Conservation (phyloP, 257 asterid species). For the Solanum bulbocastanum region DNA sequence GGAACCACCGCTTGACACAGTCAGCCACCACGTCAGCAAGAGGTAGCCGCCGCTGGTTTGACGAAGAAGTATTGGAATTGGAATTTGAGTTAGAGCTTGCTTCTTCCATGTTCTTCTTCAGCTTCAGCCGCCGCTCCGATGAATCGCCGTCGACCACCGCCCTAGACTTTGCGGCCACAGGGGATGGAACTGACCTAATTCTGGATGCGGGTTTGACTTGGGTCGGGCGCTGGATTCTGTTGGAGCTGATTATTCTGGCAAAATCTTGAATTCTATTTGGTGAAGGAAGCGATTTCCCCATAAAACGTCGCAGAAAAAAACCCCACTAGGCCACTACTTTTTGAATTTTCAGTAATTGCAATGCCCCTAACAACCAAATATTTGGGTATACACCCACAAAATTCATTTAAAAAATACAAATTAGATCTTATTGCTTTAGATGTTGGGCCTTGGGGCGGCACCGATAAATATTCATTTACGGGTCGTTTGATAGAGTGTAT, state of each 20-base stretch:
- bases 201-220: constrained; percentile 36
- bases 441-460: background rate
- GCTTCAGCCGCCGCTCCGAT: constrained; percentile 2
- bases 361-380: background rate
- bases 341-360: background rate
- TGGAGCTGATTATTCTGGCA: constrained; percentile 38
- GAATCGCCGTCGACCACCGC: constrained; percentile 3
- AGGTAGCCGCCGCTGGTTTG: constrained; percentile 41
- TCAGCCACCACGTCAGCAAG: constrained; percentile 81
- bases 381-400: background rate
- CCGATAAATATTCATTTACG: background rate
- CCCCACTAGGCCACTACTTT: background rate
- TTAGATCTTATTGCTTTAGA: background rate
- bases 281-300: constrained; percentile 71
- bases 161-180: constrained; percentile 17
- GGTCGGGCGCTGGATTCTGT: constrained; percentile 27
- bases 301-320: constrained; percentile 10
- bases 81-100: constrained; percentile 21
- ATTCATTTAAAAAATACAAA: background rate
- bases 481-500: too few species aligned
- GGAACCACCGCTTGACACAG: constrained; percentile 87
- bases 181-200: constrained; percentile 15
- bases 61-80: background rate
- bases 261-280: constrained; percentile 43
- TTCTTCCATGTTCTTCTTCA: constrained; percentile 38